Evolutionary conservation across 2,329 filamentous ascomycete species (phyloP), one percentile per base, ranked within the genome.

Genomic region (Onygenales sp.): DNA sequence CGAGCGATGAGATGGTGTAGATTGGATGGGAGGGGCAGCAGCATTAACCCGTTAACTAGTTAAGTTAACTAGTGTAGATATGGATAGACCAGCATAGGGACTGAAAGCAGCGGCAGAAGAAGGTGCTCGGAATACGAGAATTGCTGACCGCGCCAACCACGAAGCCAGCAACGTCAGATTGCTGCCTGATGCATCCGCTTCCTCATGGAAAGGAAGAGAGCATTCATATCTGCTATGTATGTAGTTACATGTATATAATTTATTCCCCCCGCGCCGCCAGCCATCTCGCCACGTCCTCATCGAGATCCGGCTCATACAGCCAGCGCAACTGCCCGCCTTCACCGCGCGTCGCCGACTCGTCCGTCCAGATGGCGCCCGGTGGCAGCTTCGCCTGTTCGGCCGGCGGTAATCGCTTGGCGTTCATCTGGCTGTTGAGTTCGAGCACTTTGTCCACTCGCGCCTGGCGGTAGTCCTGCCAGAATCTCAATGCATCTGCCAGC

Each of bases 381-480:
- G 45, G 13, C 17, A 47, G 45, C 13, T 46, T 46, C 7, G 43
- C 43, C 32, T 46, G 45, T 36, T 47, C 45, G 1, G 32, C 32
- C 5, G 32, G 32, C 2, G 78, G 75, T 65, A 80, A 58, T 8
- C 77, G 64, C 54, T 73, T 70, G 43, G 71, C 65, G 45, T 79
- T 75, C 50, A 80, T 73, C 61, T 75, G 69, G 31, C 65, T 60
- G 8, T 75, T 81, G 33, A 82, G 61, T 32, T 70, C 69, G 31
- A 79, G 61, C 1, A 81, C 66, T 50, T 65, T 71, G 32, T 76
- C 72, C 1, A 81, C 63, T 2, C 78, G 69, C 8, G 66, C 69
- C 60, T 79, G 75, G 7, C 79, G 65, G 10, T 73, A 72, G 0
- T 60, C 54, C 58, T 80, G 73, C 80, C 79, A 82, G 32, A 66